Evolutionary conservation across 305 asterid genomes (phyloP), one percentile per base, ranked within the genome.

Genomic region (Fraxinus dipetala): DNA sequence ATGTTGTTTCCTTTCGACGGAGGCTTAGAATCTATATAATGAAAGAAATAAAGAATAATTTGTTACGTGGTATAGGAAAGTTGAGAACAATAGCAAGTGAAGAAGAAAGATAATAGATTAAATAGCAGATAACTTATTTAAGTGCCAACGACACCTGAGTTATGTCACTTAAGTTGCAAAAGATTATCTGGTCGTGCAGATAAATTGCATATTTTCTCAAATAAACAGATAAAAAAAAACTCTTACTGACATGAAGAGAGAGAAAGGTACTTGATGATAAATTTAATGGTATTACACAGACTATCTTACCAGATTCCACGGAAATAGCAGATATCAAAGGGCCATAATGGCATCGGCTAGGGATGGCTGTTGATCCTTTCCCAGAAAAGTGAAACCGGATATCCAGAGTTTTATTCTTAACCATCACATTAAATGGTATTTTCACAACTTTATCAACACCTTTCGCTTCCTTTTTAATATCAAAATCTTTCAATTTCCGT

Each of bases 241-340:
- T 5, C 2, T 28, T 16, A 45, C 0, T 32, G 77, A 40, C 74
- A 28, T 48, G 5, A 34, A 45, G 56, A 38, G 56, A 45, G 56
- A 45, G 0, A 48, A 7, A 14, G 59, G 59, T 48, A 0, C 14
- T 48, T 48, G 18, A 4, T 4, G 59, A 48, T 48, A 48, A 40
- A 14, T 30, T 8, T 36, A 6, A 20, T 72, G 61, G 78, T 61
- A 70, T 11, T 31, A 48, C 56, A 2, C 45, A 72, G 28, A 56
- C 61, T 6, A 40, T 69, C 76, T 72, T 90, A 92, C 93, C 87
- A 78, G 94, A 83, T 84, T 83, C 77, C 75, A 91, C 86, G 26
- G 93, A 91, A 76, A 91, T 91, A 78, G 94, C 97, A 13, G 96
- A 91, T 77, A 93, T 76, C 77, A 91, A 76, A 81, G 94, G 92